Percentiles rank a stretch among this genome's conserved stretches.
These are phyloP conservation scores for Globisporangium iwayamae DNA, from an alignment of 352 stramenopile genomes.

Conservation along the genomic window DNA sequence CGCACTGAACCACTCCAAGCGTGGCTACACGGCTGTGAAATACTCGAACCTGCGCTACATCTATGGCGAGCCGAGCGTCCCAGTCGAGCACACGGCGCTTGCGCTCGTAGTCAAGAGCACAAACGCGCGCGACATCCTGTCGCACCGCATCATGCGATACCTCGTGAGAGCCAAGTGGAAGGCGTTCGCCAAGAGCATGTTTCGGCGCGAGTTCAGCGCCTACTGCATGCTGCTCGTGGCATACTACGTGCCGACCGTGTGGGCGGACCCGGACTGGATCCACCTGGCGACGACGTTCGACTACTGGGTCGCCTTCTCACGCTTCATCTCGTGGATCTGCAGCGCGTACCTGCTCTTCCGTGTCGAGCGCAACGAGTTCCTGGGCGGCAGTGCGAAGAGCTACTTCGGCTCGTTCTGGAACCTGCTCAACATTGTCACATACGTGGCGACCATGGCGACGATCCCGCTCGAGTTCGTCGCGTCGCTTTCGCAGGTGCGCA, in stretches of 20 bases:
- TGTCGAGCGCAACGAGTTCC: slow-evolving; percentile 48
- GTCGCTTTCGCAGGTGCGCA: slow-evolving; percentile 27
- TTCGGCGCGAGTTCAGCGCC: slow-evolving; percentile 42
- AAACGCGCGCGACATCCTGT: slow-evolving; percentile 41
- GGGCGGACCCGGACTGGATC: slow-evolving; percentile 49
- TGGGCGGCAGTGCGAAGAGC: slow-evolving; percentile 30
- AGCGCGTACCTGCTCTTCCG: slow-evolving; percentile 48
- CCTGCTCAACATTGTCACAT: slow-evolving; percentile 46
- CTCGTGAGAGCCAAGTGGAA: slow-evolving; percentile 57
- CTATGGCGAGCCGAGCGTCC: slow-evolving; percentile 47
- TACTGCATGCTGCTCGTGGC: slow-evolving; percentile 45
- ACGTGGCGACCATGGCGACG: slow-evolving; percentile 38
- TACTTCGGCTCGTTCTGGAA: slow-evolving; percentile 70
- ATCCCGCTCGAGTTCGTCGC: slow-evolving; percentile 50
- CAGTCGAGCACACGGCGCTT: slow-evolving; percentile 45
- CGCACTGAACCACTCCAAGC: slow-evolving; percentile 43
- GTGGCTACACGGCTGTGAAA: slow-evolving; percentile 42
- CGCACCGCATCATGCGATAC: slow-evolving; percentile 54
- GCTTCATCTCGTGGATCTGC: slow-evolving; percentile 45
- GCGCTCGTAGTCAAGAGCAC: slow-evolving; percentile 35
- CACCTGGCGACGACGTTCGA: slow-evolving; percentile 32
- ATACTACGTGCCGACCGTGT: slow-evolving; percentile 60
- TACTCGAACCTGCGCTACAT: slow-evolving; percentile 42
- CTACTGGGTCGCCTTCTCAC: slow-evolving; percentile 36
- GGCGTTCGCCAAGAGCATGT: slow-evolving; percentile 49